phyloP scores from a whole-genome alignment of 495 filamentous ascomycete species.

The Amorphotheca resinae region DNA sequence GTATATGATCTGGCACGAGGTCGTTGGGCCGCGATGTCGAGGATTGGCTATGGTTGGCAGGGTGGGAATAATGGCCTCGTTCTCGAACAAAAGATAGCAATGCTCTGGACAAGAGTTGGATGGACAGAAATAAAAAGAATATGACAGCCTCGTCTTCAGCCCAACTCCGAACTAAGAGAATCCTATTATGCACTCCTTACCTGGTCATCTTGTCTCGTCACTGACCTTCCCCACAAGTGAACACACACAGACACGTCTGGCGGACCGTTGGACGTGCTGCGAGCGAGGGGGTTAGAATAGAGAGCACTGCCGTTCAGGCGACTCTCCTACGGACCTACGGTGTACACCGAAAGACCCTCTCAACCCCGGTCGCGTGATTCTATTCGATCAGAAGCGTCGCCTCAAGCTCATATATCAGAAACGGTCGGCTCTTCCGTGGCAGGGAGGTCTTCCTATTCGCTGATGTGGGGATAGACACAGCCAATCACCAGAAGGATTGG shows the following conservation, averaged over 20 bases:
- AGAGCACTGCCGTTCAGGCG: no score
- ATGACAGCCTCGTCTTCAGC: neutral
- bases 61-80: neutral
- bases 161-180: neutral
- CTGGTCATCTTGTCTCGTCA: neutral
- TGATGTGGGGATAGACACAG: neutral
- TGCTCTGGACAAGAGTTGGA: neutral
- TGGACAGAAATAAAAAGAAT: neutral
- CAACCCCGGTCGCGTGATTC: neutral
- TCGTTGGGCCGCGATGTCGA: neutral
- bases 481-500: no score
- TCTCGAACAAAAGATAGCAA: neutral
- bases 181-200: no score
- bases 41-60: neutral
- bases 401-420: slow-evolving; percentile 6
- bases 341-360: neutral
- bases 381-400: neutral
- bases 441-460: neutral
- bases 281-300: no score
- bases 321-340: no score
- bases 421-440: neutral
- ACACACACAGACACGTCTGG: no score
- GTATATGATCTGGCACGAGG: no score
- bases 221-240: neutral
- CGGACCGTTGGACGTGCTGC: no score